Conservation (phyloP, 1,284 basidiomycete genomes). For the Ustilago sp. region DNA sequence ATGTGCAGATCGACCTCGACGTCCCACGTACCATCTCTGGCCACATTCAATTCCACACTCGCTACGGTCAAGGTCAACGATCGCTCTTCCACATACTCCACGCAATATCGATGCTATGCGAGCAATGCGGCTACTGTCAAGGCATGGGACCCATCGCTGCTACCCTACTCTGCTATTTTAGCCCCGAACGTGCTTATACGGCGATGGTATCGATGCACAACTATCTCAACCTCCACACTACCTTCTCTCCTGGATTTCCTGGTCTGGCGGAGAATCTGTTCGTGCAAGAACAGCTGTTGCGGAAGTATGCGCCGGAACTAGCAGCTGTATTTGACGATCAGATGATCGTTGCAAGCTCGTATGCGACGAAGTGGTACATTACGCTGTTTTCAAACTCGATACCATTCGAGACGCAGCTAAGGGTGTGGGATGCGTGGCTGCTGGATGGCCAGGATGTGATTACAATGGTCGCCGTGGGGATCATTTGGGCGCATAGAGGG, state of each 20-base stretch:
- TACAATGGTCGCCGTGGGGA: constrained; percentile 83
- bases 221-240: constrained; percentile 86
- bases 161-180: constrained; percentile 89
- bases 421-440: constrained; percentile 93
- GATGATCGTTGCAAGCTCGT: constrained; percentile 90
- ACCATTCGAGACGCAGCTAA: constrained; percentile 93
- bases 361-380: constrained; percentile 99
- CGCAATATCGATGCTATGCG: constrained; percentile 85
- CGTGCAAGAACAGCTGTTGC: constrained; percentile 87
- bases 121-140: constrained; percentile 95
- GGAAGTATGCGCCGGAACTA: constrained; percentile 87
- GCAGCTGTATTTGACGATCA: constrained; percentile 79
- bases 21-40: constrained; percentile 96
- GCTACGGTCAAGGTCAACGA: constrained; percentile 82
- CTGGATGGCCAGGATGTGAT: constrained; percentile 91
- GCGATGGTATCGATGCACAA: constrained; percentile 78
- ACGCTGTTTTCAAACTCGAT: constrained; percentile 89
- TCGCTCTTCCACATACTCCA: constrained; percentile 89
- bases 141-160: constrained; percentile 99
- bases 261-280: constrained; percentile 94
- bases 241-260: constrained; percentile 95
- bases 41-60: constrained; percentile 91
- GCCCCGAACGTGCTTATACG: constrained; percentile 78
- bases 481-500: constrained; percentile 83
- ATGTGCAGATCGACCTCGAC: constrained; percentile 98